A percentile compares a stretch with the other conserved stretches of the same genome.
Evolutionary conservation across 345 rosid genomes (phyloP).

Genomic region (Dovyalis caffra): DNA sequence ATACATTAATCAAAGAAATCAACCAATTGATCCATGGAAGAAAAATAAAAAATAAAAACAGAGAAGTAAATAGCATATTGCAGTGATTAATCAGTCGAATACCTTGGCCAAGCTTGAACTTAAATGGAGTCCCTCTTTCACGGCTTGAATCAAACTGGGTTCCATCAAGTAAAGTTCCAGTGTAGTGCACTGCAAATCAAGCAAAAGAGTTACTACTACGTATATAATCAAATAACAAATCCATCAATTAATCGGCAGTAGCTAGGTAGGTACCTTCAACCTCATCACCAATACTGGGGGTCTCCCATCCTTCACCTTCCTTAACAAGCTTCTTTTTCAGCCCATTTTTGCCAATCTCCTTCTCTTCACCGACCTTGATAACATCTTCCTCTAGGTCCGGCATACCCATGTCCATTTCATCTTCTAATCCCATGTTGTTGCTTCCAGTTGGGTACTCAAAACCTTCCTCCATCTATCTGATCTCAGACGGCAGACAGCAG

Average conservation of each 20-base stretch:
- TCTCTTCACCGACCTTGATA: conserved; percentile 26
- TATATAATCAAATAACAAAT: no score
- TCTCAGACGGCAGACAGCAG: background rate
- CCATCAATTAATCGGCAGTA: no score
- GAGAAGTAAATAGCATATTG: background rate
- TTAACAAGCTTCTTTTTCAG: conserved; percentile 83
- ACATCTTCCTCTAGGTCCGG: conserved; percentile 27
- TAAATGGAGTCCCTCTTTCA: conserved; percentile 80
- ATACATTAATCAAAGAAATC: background rate
- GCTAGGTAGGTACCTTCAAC: conserved; percentile 58
- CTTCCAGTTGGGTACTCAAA: conserved; percentile 49
- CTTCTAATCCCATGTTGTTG: conserved; percentile 23
- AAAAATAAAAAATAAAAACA: background rate
- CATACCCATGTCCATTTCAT: conserved; percentile 52
- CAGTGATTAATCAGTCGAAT: background rate
- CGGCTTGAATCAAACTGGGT: conserved; percentile 92
- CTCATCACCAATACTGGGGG: conserved; percentile 73
- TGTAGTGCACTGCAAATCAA: conserved; percentile 43
- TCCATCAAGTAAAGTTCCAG: conserved; percentile 91
- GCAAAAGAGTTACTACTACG: background rate
- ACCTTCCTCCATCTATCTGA: conserved; percentile 51
- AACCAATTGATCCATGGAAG: background rate
- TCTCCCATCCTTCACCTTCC: conserved; percentile 71
- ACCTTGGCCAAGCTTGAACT: conserved; percentile 97
- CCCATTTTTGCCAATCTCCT: conserved; percentile 74